Base-by-base conservation (phyloP, 768 basidiomycete species). In the Pleurotus platypus region DNA sequence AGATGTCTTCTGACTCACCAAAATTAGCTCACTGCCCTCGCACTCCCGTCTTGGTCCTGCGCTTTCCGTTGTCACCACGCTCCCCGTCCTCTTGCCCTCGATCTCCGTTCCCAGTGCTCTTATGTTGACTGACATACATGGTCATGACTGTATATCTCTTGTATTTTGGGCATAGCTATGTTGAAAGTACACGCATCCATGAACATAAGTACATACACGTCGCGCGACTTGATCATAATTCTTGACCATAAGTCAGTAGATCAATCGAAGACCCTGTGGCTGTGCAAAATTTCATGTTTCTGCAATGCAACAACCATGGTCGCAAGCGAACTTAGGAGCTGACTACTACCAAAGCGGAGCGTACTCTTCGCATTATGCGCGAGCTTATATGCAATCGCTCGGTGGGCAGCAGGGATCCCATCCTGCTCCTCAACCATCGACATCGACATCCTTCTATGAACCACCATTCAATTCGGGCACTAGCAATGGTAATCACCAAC, bases 311-410 rank as follows among this genome's bases (percentile, higher is more conserved):
- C 30, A 35, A 11, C 30, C 30, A 35, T 35, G 30, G 30, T 35
- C 30, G 30, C 30, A 35, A 35, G 30, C 11, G 30, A 35, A 35
- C 9, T 35, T 11, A 3, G 30, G 9, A 35, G 7, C 20, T 12
- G 54, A 57, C 49, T 57, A 40, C 48, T 57, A 40, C 46, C 64
- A 66, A 57, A 68, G 68, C 37, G 54, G 65, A n/a, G 65, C 69
- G 48, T 71, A 75, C 61, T 79, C 80, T 39, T 68, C 75, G 15
- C 83, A 85, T 63, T 83, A 85, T 72, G 76, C 77, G 18, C 82
- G 83, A 62, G 83, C 81, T 20, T 83, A 82, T 61, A 57, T 71
- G 60, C 79, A 79, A 60, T 67, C 67, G 49, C 26, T 55, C 22
- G 13, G n/a, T 20, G 9, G 47, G 61, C 15, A 62, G 62, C 46